phyloP scores from a whole-genome alignment of 2,329 filamentous ascomycete genomes.

The Fusarium zealandicum region DNA sequence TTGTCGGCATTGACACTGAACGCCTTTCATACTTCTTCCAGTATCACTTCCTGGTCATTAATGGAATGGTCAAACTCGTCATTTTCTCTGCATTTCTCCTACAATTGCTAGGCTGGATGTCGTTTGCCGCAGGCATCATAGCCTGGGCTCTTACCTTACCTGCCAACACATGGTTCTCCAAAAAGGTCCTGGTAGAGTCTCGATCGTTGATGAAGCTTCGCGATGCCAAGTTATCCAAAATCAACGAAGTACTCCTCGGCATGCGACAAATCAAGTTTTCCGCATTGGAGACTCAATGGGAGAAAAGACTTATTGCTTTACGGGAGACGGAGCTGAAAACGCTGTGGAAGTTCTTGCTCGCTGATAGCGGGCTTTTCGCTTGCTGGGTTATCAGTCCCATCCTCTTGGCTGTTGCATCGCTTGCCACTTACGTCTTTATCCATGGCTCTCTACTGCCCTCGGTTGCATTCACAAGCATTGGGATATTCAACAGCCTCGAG shows the following conservation, averaged over 20 bases:
- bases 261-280: slow-evolving; percentile 86
- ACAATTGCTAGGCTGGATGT: slow-evolving; percentile 74
- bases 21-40: slow-evolving; percentile 72
- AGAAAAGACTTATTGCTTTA: slow-evolving; percentile 66
- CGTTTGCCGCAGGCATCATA: slow-evolving; percentile 69
- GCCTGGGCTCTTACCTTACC: slow-evolving; percentile 70
- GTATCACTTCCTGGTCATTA: slow-evolving; percentile 70
- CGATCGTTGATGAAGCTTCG: slow-evolving; percentile 75
- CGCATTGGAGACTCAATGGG: slow-evolving; percentile 76
- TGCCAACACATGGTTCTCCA: slow-evolving; percentile 71
- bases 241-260: slow-evolving; percentile 77
- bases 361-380: slow-evolving; percentile 67
- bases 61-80: slow-evolving; percentile 66
- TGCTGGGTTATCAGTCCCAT: slow-evolving; percentile 78
- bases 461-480: slow-evolving; percentile 80
- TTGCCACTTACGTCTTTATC: slow-evolving; percentile 71
- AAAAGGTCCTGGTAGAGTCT: slow-evolving; percentile 68
- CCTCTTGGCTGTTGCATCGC: slow-evolving; percentile 71
- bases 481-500: slow-evolving; percentile 75
- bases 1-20: slow-evolving; percentile 75
- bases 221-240: slow-evolving; percentile 75
- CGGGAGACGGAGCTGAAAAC: slow-evolving; percentile 70
- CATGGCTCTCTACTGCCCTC: slow-evolving; percentile 71
- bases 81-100: slow-evolving; percentile 71
- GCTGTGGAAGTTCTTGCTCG: slow-evolving; percentile 70